Base-by-base conservation (phyloP, 345 rosid genomes). In the Mangifera indica region DNA sequence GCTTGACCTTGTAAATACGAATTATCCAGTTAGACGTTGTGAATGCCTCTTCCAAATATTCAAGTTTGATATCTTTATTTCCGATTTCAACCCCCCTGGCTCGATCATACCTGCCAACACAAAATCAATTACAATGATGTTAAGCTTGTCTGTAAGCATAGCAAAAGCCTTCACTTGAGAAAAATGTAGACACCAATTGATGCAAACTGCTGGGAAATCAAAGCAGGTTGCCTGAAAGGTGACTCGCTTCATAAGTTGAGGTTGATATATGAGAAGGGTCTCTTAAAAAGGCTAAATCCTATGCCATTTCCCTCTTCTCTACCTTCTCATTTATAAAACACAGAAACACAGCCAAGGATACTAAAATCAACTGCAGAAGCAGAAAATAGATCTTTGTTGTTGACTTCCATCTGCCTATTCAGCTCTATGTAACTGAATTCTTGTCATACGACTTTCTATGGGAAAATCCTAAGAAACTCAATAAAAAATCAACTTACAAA, bases 21-120 rank as follows among this genome's bases (percentile, higher is more conserved):
- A 95, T 91, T 3, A 95, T 95, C 99, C 99, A 95, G 82, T 95
- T 95, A 14, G 96, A 89, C 17, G 98, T 95, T 2, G 99, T 95
- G 80, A 88, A 95, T 20, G 99, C 99, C 83, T 95, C 99, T 81
- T 95, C 99, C 80, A 95, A 74, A 76, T 92, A 81, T 72, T 95
- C 94, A 2, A 95, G 96, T 77, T 95, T 92, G 42, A 95, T 69
- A 75, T 92, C 94, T 81, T 95, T 95, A 69, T 95, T 95, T 74
- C 99, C 98, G 53, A 94, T 94, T 82, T 94, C 98, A 60, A 90
- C 98, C 17, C 98, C 97, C 73, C 98, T 87, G 12, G 98, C 98
- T 59, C 98, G 89, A 86, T 94, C 98, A 76, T 84, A 94, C 78
- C 98, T 94, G 79, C 72, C 74, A 79, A 42, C 52, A 56, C 59